Evolutionary conservation across 2,329 filamentous ascomycete species (phyloP), one percentile per base, ranked within the genome.

Genomic region (Pseudocercospora cruenta): DNA sequence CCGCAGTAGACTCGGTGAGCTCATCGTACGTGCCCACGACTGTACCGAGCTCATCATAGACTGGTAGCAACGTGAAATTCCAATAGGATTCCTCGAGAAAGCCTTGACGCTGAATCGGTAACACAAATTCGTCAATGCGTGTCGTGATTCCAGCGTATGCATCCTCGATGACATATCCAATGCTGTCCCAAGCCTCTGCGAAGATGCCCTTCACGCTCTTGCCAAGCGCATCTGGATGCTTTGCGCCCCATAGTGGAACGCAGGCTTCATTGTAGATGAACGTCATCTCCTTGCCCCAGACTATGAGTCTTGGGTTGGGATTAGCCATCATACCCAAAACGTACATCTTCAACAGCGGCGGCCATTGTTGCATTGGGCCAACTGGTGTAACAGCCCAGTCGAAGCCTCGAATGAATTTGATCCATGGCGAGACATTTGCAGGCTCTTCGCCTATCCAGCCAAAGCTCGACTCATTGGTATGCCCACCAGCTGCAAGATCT

Each of bases 251-350:
- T 4, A 76, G 24, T 9, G 70, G 70, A 8, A 72, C 68, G 36
- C 70, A 73, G 6, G 72, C 69, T 53, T 75, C 74, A 64, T 76
- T 76, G 67, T 76, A 75, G 14, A 76, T 67, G 33, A 75, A 70
- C 0, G 67, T 71, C 51, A 77, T 73, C 1, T 77, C 71, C 6
- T 75, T 66, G 7, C 80, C 79, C 77, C 72, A 76, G 5, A 77
- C 61, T 3, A 78, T 31, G 24, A 75, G 60, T 3, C 75, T 69
- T 8, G 75, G 75, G 24, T 74, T 65, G 1, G 75, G 74, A 57
- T 77, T 75, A n/a, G 65, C 64, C 71, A 73, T 76, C 16, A 76
- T 73, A 10, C 67, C 62, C 8, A 75, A 33, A 1, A 75, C 67
- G 28, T 69, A 64, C 4, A 69, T 57, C 3, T 75, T 70, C 24